Evolutionary conservation across 2,329 filamentous ascomycete species (phyloP), one percentile per base, ranked within the genome.

Genomic region (Trichoderma asperellum): DNA sequence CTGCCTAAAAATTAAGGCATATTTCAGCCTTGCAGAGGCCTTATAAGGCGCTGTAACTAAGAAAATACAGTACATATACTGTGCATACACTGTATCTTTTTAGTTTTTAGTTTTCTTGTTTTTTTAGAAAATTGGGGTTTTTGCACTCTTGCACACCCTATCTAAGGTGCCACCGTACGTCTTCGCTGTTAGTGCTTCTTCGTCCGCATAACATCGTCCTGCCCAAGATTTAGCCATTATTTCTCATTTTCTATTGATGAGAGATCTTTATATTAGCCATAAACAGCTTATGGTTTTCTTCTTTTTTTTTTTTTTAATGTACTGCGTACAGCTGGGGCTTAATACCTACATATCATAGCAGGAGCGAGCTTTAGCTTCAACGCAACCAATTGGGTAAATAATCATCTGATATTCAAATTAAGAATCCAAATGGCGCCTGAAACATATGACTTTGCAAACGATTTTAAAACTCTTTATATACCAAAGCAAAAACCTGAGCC

Each of bases 381-480:
- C 55, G 4, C 14, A 21, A 24, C 29, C 27, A 8, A 32, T 37
- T 7, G 24, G 27, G 10, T 11, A 32, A 37, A 16, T 29, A 40
- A 24, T 5, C 21, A 2, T 58, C 37, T n/a, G 7, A 29, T 37
- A 18, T 6, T 8, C 34, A 14, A 14, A 32, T 21, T 32, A 35
- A 37, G 32, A 12, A 16, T 59, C 7, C 5, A 71, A 64, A 78
- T 78, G 77, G 65, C 73, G 32, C 72, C 72, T 69, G 71, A 73
- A 65, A 65, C 68, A 29, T 77, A 80, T 74, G 78, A 80, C 70
- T 78, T 81, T 73, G 75, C 73, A 70, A 75, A 79, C 57, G 77
- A 78, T 47, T 80, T 81, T 66, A 78, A 80, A 68, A 75, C 78
- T 68, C 74, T 79, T 55, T 78, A 79, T 62, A 74, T 82, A 49